Percentiles rank a stretch among this genome's conserved stretches.
Evolutionary conservation across 179 eudicot species (phyloP).

Genomic region (Silene vulgaris): DNA sequence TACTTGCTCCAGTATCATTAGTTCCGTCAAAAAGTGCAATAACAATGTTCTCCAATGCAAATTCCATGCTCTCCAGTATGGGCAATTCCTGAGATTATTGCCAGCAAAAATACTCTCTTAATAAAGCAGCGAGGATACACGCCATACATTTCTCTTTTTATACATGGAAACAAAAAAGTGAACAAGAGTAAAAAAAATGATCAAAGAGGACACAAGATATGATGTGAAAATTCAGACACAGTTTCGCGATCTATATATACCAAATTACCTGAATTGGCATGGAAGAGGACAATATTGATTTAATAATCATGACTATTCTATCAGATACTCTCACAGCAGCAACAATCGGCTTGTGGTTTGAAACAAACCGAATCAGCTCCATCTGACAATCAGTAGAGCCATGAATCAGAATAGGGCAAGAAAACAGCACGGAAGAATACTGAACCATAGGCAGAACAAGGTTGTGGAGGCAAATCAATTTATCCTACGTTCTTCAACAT

Average conservation of each 20-base stretch:
- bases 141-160: background rate
- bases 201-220: background rate
- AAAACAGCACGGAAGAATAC: background rate
- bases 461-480: background rate
- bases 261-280: slow-evolving; percentile 58
- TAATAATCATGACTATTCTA: slow-evolving; percentile 50
- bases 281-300: slow-evolving; percentile 41
- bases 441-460: background rate
- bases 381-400: slow-evolving; percentile 42
- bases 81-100: slow-evolving; percentile 54
- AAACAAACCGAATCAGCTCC: slow-evolving; percentile 79
- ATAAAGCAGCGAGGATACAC: background rate
- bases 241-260: background rate
- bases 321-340: slow-evolving; percentile 74
- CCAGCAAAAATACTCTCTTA: background rate
- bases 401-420: background rate
- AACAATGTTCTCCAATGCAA: slow-evolving; percentile 71
- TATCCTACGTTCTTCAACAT: background rate
- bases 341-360: slow-evolving; percentile 63
- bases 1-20: slow-evolving; percentile 44
- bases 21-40: slow-evolving; percentile 72
- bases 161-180: background rate
- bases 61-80: slow-evolving; percentile 83
- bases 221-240: background rate
- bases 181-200: background rate